Evolutionary conservation across 1,139 yeast species (phyloP).

Genomic region (Taphrina confusa): DNA sequence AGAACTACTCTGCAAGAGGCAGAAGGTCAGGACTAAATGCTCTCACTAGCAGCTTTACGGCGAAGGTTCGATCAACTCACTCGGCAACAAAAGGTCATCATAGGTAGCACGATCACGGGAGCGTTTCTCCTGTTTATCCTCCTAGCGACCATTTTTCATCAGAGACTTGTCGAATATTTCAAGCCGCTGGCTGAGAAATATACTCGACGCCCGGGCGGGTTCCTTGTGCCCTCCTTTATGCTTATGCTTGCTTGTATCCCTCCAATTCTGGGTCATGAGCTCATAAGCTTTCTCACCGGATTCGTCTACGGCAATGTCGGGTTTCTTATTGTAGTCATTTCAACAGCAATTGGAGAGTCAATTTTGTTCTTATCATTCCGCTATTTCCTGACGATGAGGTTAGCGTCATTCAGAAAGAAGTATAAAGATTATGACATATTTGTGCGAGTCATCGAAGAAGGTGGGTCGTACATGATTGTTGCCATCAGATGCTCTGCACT

Average conservation of each 20-base stretch:
- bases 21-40: too few relatives aligned
- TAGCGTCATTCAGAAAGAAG: conserved; percentile 27
- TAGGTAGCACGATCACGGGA: conserved; percentile 8
- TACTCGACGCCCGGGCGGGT: conserved; percentile 32
- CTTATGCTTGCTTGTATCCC: conserved; percentile 33
- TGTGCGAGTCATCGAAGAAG: conserved; percentile 36
- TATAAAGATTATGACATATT: conserved; percentile 34
- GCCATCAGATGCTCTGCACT: conserved; percentile 35
- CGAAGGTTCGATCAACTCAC: conserved; percentile 10
- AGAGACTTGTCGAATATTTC: conserved; percentile 27
- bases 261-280: conserved; percentile 36
- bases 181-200: conserved; percentile 29
- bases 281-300: conserved; percentile 34
- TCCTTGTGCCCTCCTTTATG: conserved; percentile 28
- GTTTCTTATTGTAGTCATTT: conserved; percentile 23
- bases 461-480: conserved; percentile 34
- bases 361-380: conserved; percentile 35
- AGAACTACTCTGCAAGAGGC: too few relatives aligned
- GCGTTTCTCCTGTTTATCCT: conserved; percentile 7
- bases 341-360: conserved; percentile 35
- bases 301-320: conserved; percentile 34
- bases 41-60: too few relatives aligned
- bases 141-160: conserved; percentile 23
- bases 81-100: conserved; percentile 15
- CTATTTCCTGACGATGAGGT: conserved; percentile 17